Evolutionary conservation across 441 rosid genomes (phyloP).

Genomic region (Biscutella laevigata): DNA sequence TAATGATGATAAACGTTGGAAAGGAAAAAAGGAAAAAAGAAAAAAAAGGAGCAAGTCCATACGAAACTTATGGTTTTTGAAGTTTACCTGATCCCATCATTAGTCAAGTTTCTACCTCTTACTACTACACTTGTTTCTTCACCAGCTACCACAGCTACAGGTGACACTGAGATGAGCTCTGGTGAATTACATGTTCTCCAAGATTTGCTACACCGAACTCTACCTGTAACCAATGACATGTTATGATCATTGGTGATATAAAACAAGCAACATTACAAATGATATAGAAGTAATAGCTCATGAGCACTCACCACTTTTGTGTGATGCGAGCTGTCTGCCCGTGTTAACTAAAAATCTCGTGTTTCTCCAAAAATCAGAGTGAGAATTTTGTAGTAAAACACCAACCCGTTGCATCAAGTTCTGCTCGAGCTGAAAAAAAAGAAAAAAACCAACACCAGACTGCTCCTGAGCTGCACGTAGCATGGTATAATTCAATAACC

Average conservation of each 20-base stretch:
- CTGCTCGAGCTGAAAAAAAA: constrained; percentile 53
- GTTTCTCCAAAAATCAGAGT: constrained; percentile 62
- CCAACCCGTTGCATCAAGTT: constrained; percentile 43
- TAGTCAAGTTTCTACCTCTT: constrained; percentile 66
- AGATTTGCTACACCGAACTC: constrained; percentile 54
- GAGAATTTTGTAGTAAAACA: constrained; percentile 47
- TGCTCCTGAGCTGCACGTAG: constrained; percentile 26
- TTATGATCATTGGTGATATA: neutral
- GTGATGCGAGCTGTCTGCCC: constrained; percentile 58
- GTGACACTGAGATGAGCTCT: constrained; percentile 70
- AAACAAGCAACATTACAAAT: neutral
- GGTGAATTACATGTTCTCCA: constrained; percentile 78
- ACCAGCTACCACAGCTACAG: constrained; percentile 71
- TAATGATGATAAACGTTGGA: neutral
- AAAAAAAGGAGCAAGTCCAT: too few species aligned
- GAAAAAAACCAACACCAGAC: constrained; percentile 2
- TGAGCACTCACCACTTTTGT: constrained; percentile 53
- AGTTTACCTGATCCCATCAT: constrained; percentile 61
- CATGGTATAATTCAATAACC: constrained; percentile 9
- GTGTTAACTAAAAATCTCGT: constrained; percentile 64
- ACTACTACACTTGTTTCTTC: constrained; percentile 52
- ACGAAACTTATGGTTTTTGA: neutral
- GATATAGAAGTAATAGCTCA: constrained; percentile 7
- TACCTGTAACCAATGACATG: constrained; percentile 41
- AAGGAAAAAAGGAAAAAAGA: neutral